Evolutionary conservation across 306 rosid genomes (phyloP), one percentile per base, ranked within the genome.

Genomic region (Cicer judaicum): DNA sequence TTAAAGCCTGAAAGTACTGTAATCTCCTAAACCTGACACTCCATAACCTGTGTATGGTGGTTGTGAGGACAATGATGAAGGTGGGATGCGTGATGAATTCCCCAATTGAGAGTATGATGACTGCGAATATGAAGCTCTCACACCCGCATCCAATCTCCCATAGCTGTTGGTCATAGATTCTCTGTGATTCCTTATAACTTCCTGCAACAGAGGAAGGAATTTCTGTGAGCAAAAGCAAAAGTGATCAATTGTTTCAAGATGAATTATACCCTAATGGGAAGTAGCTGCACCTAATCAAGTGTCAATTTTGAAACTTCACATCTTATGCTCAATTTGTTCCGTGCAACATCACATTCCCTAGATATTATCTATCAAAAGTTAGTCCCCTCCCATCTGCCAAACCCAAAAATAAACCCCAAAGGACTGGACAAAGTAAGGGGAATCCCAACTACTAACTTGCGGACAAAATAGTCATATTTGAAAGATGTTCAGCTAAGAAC

Each of bases 1-100:
- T 88, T 85, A 92, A 60, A 90, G 92, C 81, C 96, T 86, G 82
- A 88, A 92, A 57, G 91, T 81, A 79, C 81, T 81, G 84, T 85
- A 90, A 84, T 90, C 94, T 81, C 92, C 92, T 21, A 80, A 81
- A 50, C 92, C 87, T 36, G 98, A 87, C 47, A 87, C 78, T 82
- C 91, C 98, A 64, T 92, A 88, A 43, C 82, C 86, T 19, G 89
- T 48, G 73, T 89, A 87, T 10, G 91, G 64, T 78, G 91, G 64
- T 78, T 85, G 94, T 5, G 92, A 82, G 40, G 98, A 41, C 70
- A 91, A 75, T 4, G 97, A 82, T n/a, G 96, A 82, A 19, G 97
- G 77, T 44, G 92, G 61, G 12, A 88, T 39, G 81, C 83, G 87
- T 6, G 92, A 78, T 34, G 93, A 1, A 70, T 77, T 60, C 82